Conservation (phyloP, 495 filamentous ascomycete genomes). For the Penicillium canescens region DNA sequence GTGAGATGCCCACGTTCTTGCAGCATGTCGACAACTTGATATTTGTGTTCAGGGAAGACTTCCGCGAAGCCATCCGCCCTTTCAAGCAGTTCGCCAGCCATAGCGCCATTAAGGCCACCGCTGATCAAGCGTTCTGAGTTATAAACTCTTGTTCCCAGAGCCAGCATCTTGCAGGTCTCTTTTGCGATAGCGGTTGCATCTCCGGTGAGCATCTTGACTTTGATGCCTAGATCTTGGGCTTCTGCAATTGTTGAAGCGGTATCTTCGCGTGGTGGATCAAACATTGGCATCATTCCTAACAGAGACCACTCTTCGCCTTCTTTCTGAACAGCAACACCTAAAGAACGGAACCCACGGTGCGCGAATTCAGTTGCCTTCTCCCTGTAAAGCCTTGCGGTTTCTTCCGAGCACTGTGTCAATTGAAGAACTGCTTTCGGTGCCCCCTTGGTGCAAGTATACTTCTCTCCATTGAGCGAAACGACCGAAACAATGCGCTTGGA, state of each 20-base stretch:
- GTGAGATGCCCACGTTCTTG: slow-evolving; percentile 95
- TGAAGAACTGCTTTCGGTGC: slow-evolving; percentile 70
- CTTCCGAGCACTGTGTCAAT: slow-evolving; percentile 59
- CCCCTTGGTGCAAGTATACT: slow-evolving; percentile 69
- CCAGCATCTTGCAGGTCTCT: slow-evolving; percentile 76
- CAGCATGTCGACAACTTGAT: slow-evolving; percentile 94
- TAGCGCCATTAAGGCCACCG: slow-evolving; percentile 66
- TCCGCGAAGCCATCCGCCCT: slow-evolving; percentile 77
- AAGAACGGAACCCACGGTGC: slow-evolving; percentile 71
- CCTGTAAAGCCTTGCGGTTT: slow-evolving; percentile 60
- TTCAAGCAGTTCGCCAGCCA: slow-evolving; percentile 70
- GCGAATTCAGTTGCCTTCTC: slow-evolving; percentile 69
- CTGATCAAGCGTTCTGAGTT: slow-evolving; percentile 71
- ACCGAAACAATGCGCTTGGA: slow-evolving; percentile 72
- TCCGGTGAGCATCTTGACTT: slow-evolving; percentile 75
- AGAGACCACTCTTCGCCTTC: slow-evolving; percentile 63
- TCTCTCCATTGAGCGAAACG: slow-evolving; percentile 58
- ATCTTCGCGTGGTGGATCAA: slow-evolving; percentile 73
- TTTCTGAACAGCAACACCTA: slow-evolving; percentile 69
- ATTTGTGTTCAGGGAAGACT: slow-evolving; percentile 98
- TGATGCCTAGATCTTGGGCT: slow-evolving; percentile 69
- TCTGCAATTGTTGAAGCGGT: slow-evolving; percentile 73
- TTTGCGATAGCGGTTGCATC: slow-evolving; percentile 75
- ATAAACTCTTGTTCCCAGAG: slow-evolving; percentile 71
- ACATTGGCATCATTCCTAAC: slow-evolving; percentile 72